Evolutionary conservation across 2,329 filamentous ascomycete species (phyloP), one percentile per base, ranked within the genome.

Genomic region (Rhynchosporium agropyri): DNA sequence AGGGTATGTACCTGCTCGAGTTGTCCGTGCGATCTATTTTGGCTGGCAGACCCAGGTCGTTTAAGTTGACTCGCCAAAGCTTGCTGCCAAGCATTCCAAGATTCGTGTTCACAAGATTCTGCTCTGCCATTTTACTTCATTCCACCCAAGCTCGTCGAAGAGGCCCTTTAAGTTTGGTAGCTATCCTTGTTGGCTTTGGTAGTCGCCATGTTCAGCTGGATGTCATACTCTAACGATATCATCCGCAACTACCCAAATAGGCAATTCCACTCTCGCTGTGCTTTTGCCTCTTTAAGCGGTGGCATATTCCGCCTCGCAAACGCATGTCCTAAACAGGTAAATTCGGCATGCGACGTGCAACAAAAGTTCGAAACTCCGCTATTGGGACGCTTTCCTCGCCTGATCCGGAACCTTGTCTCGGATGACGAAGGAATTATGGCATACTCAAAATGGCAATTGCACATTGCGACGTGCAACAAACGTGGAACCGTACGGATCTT

Each of bases 391-490:
- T 40, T 42, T 9, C 31, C n/a, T 13, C 15, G 26, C 20, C 43
- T n/a, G 43, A 46, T 20, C 2, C 20, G 3, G 20, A 28, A 20
- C 4, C 3, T 3, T 20, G 43, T 26, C n/a, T 46, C 20, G 12
- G 3, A n/a, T 29, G 36, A 54, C 51, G n/a, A 28, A 12, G 33
- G n/a, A 28, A 12, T 40, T 3, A 38, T 42, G 20, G 10, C 5
- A 42, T 40, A 28, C 51, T 54, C 51, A 12, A 54, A 42, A 13
- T 42, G 51, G 51, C 36, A 29, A 54, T 42, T 54, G 33, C 51
- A 54, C n/a, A 4, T 40, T 54, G 36, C 33, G 51, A 54, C n/a
- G 51, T 54, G 51, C 51, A 54, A 54, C 51, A 54, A 40, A 54
- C 9, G 29, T 13, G 20, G n/a, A 45, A 3, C 40, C 10, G 15